Evolutionary conservation across 176 grass and related monocot genomes (phyloP), one percentile per base, ranked within the genome.

Genomic region (Phoenix roebelenii): DNA sequence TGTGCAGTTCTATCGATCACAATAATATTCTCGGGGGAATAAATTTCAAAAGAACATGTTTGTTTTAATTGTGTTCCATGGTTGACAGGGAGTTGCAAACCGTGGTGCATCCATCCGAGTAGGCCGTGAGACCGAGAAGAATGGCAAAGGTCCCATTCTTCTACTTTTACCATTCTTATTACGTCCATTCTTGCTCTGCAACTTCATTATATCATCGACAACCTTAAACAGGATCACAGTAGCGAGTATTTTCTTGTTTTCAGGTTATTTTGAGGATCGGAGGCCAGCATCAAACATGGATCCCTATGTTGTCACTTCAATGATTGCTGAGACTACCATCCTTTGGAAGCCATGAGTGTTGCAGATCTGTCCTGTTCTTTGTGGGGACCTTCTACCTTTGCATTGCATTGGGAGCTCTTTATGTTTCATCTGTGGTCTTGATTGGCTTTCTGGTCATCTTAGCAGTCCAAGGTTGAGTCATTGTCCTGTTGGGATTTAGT

Each of bases 261-360:
- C 25, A 81, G 79, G 79, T 65, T 98, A 98, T 72, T 98, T 98
- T 30, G 93, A 98, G 76, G 93, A 98, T 29, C 85, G 93, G 66
- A 89, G 93, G 84, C 93, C 93, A 16, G 93, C 93, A 55, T 98
- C 93, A 10, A 98, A 92, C 93, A 98, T 98, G 93, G 93, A 98
- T 60, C 93, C 93, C 2, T 98, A 98, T 59, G 55, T 92, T 4
- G 93, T 98, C 20, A 98, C 93, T 28, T 85, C 93, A 5, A 85
- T 81, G 93, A 79, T 98, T 68, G 93, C 93, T 32, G 67, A 98
- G 3, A 92, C 93, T 57, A 98, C 93, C 55, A 80, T 98, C 81
- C 1, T 97, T 61, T 85, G 66, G 74, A 95, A 85, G 66, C 68
- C 65, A 23, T 96, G 82, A 73, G 24, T 12, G n/a, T 44, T 15